These are phyloP conservation scores for Salix exigua DNA, from an alignment of 345 rosid genomes.

Conservation along the genomic window DNA sequence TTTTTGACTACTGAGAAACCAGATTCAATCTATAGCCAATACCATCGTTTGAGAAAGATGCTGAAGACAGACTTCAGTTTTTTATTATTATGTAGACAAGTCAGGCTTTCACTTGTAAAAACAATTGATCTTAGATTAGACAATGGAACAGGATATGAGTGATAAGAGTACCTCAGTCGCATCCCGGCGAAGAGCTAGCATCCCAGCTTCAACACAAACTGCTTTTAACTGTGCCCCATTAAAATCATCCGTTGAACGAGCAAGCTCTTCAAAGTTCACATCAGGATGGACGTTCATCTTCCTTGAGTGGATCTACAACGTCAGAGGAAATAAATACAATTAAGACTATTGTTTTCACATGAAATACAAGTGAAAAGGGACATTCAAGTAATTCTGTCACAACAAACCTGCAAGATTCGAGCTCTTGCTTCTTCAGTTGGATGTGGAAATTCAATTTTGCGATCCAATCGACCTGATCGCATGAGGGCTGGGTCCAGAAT, in stretches of 20 bases:
- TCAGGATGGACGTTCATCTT: conserved; percentile 98
- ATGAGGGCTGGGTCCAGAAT: conserved; percentile 97
- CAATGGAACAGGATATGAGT: background rate
- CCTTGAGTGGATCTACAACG: conserved; percentile 86
- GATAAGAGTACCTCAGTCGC: conserved; percentile 73
- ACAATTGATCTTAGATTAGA: background rate
- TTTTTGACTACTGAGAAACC: too few relatives aligned
- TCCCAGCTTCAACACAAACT: conserved; percentile 98
- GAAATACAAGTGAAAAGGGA: background rate
- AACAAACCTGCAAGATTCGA: conserved; percentile 74
- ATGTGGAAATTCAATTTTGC: conserved; percentile 98
- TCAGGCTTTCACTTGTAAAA: background rate
- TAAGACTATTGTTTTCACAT: background rate
- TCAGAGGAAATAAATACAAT: background rate
- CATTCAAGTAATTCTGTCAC: background rate
- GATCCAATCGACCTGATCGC: conserved; percentile 98
- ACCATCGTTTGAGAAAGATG: too few relatives aligned
- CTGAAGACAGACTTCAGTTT: too few relatives aligned
- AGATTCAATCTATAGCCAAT: too few relatives aligned
- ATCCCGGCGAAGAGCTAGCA: conserved; percentile 98
- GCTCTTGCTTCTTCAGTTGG: conserved; percentile 99
- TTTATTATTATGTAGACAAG: background rate
- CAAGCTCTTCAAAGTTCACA: conserved; percentile 97
- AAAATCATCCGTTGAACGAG: conserved; percentile 95
- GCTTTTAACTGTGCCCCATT: conserved; percentile 99